Percentiles rank a stretch among this genome's conserved stretches.
These are phyloP conservation scores for Arabis hirsuta DNA, from an alignment of 345 rosid genomes.

Conservation along the genomic window DNA sequence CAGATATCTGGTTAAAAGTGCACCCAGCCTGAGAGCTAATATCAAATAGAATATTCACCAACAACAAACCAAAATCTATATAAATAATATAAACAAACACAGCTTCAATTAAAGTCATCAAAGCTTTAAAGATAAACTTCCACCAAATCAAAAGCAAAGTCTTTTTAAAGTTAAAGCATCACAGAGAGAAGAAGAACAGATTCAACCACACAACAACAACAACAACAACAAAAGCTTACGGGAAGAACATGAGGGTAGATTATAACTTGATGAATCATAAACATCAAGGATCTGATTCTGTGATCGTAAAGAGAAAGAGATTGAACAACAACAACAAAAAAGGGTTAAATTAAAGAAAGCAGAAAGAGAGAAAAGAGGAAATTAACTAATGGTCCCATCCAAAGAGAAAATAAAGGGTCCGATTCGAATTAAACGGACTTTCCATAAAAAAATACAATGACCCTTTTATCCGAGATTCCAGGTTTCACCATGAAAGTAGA, in stretches of 20 bases:
- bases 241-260: constrained; percentile 24
- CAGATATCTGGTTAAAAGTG: constrained; percentile 15
- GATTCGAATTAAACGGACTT: constrained; percentile 36
- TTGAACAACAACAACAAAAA: constrained; percentile 10
- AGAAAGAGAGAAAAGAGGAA: constrained; percentile 36
- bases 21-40: background rate
- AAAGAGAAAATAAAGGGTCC: constrained; percentile 30
- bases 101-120: constrained; percentile 15
- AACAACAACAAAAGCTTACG: constrained; percentile 18
- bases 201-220: background rate
- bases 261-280: constrained; percentile 23
- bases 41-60: constrained; percentile 16
- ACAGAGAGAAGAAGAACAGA: constrained; percentile 1
- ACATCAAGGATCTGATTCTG: constrained; percentile 19
- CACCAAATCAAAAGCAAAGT: constrained; percentile 33
- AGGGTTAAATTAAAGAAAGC: constrained; percentile 3
- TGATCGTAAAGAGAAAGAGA: constrained; percentile 27
- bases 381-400: constrained; percentile 20
- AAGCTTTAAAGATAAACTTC: constrained; percentile 33
- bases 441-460: constrained; percentile 32
- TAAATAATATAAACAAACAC: constrained; percentile 12
- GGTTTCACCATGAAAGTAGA: constrained; percentile 33
- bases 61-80: constrained; percentile 20
- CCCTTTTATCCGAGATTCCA: constrained; percentile 36
- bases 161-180: constrained; percentile 27